These are phyloP conservation scores for Penicillium thymicola DNA, from an alignment of 2,329 filamentous ascomycete species.

Conservation along the genomic window DNA sequence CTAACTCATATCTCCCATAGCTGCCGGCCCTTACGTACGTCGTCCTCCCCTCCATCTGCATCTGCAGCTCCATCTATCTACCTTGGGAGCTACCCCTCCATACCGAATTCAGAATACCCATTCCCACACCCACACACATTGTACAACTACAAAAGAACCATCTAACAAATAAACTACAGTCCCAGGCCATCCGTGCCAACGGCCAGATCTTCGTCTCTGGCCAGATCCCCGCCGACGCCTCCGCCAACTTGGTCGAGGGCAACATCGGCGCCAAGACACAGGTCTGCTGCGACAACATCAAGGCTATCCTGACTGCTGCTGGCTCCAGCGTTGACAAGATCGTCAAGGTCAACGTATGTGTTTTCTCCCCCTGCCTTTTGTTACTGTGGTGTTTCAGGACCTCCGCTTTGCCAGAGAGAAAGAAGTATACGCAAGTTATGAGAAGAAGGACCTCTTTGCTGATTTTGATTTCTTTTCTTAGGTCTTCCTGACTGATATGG, in stretches of 20 bases:
- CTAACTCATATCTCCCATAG: constrained; percentile 23
- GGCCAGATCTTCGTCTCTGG: constrained; percentile 69
- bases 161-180: constrained; percentile 28
- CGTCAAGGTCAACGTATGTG: constrained; percentile 71
- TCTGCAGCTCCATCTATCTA: background rate
- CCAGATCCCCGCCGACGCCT: constrained; percentile 69
- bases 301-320: constrained; percentile 77
- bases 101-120: background rate
- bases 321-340: constrained; percentile 75
- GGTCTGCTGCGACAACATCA: constrained; percentile 73
- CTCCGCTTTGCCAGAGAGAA: background rate
- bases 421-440: background rate
- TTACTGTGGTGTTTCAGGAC: background rate
- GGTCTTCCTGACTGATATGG: constrained; percentile 91
- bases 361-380: background rate
- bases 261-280: constrained; percentile 67
- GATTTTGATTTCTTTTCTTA: constrained; percentile 13
- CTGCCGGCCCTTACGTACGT: constrained; percentile 46
- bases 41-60: background rate
- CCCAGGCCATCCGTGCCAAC: constrained; percentile 64
- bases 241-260: constrained; percentile 60
- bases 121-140: background rate
- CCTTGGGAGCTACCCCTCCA: constrained; percentile 1
- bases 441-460: background rate
- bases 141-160: background rate